Percentiles rank a stretch among this genome's conserved stretches.
phyloP scores from a whole-genome alignment of 1,284 basidiomycete species.

The Puccinia novopanici region DNA sequence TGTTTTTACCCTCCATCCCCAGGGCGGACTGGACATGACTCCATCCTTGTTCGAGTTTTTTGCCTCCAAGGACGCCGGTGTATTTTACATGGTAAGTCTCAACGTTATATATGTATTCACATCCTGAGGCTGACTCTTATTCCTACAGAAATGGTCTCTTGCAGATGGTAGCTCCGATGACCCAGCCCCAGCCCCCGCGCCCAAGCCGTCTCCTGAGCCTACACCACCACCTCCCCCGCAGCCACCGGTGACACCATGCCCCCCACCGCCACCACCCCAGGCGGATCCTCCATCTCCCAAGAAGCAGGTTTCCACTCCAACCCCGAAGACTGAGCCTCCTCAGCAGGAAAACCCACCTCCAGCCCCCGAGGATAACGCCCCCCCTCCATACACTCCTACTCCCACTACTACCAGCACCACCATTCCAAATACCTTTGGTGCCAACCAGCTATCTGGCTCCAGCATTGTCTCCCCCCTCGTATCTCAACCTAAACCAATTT shows the following conservation, averaged over 20 bases:
- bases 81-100: too few species aligned
- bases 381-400: neutral
- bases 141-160: too few species aligned
- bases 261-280: neutral
- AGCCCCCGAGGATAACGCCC: neutral
- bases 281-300: neutral
- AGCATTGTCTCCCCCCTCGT: neutral
- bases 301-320: neutral
- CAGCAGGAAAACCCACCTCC: neutral
- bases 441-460: neutral
- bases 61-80: too few species aligned
- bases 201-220: constrained; percentile 3
- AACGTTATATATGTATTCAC: too few species aligned
- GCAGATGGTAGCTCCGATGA: too few species aligned
- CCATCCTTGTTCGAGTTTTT: too few species aligned
- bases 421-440: neutral
- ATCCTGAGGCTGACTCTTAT: too few species aligned
- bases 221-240: neutral
- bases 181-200: neutral
- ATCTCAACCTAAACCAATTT: neutral
- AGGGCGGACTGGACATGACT: too few species aligned
- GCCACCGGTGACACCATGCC: neutral
- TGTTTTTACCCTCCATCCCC: too few species aligned
- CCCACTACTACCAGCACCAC: neutral
- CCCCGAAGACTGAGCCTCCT: constrained; percentile 5